phyloP scores from a whole-genome alignment of 441 rosid genomes.

The Euphorbia schlechtendalii region DNA sequence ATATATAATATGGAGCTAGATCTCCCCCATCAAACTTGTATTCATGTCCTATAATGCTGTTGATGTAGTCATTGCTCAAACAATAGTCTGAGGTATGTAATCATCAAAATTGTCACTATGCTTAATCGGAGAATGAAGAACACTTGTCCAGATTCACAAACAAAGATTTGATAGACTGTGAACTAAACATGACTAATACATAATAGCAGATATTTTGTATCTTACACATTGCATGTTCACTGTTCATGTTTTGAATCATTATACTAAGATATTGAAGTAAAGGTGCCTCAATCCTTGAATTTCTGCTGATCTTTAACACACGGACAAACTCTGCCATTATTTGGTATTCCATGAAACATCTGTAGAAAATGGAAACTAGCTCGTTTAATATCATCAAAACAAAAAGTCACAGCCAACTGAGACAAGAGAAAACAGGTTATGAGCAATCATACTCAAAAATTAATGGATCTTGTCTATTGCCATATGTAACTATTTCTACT shows the following conservation, averaged over 20 bases:
- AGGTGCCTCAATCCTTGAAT: slow-evolving; percentile 51
- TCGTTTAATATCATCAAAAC: slow-evolving; percentile 3
- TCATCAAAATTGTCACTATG: slow-evolving; percentile 15
- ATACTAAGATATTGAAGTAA: slow-evolving; percentile 68
- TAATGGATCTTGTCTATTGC: slow-evolving; percentile 55
- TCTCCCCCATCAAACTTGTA: slow-evolving; percentile 52
- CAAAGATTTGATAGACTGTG: not conserved
- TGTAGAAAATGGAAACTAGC: slow-evolving; percentile 20
- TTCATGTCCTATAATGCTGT: slow-evolving; percentile 48
- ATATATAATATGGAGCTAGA: slow-evolving; percentile 52
- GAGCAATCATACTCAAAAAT: slow-evolving; percentile 49
- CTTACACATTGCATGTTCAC: slow-evolving; percentile 66
- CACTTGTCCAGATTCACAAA: not conserved
- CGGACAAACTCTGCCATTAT: slow-evolving; percentile 66
- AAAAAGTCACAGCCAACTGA: not conserved
- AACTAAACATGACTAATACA: not conserved
- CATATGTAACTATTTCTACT: slow-evolving; percentile 67
- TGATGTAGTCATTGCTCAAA: slow-evolving; percentile 64
- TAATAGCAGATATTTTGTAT: not conserved
- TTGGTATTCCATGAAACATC: slow-evolving; percentile 71
- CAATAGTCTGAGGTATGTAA: slow-evolving; percentile 50
- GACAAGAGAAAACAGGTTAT: slow-evolving; percentile 3
- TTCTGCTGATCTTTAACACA: slow-evolving; percentile 38
- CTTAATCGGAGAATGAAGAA: slow-evolving; percentile 3
- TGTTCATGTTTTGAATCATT: slow-evolving; percentile 66